These are phyloP conservation scores for Rhexocercosporidium sp. DNA, from an alignment of 2,329 filamentous ascomycete genomes.

Conservation along the genomic window DNA sequence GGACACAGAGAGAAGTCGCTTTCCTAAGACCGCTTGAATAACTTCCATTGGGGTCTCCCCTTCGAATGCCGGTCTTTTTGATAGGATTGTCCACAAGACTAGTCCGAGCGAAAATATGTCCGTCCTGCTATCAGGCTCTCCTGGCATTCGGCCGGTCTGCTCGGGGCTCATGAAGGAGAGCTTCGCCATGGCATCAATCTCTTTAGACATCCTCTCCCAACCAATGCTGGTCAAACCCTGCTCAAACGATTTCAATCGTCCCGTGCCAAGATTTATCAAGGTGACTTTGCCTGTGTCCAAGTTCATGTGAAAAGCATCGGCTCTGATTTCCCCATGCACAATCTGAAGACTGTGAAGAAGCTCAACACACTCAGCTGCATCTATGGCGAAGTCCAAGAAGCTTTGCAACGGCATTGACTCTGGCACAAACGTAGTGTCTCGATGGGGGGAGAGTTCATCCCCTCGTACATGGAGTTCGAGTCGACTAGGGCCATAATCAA, in stretches of 20 bases:
- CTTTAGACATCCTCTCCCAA: constrained; percentile 83
- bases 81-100: constrained; percentile 84
- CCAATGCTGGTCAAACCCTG: constrained; percentile 84
- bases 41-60: constrained; percentile 85
- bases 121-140: constrained; percentile 87
- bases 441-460: constrained; percentile 47
- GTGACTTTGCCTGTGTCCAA: constrained; percentile 72
- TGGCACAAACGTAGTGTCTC: constrained; percentile 47
- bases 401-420: constrained; percentile 71
- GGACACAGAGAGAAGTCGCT: constrained; percentile 77
- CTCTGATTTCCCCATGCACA: constrained; percentile 88
- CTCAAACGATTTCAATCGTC: constrained; percentile 81
- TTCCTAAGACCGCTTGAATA: constrained; percentile 85
- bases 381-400: constrained; percentile 91
- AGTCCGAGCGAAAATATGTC: constrained; percentile 94
- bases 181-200: constrained; percentile 86
- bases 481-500: constrained; percentile 76
- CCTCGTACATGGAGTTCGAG: constrained; percentile 49
- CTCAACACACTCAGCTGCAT: constrained; percentile 83
- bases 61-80: constrained; percentile 79
- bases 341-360: constrained; percentile 83
- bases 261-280: constrained; percentile 84
- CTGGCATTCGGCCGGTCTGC: constrained; percentile 90
- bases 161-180: constrained; percentile 92
- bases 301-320: constrained; percentile 90